Evolutionary conservation across 192 early-diverging fungal genomes (phyloP), one percentile per base, ranked within the genome.

Genomic region (Allomyces arbusculus): DNA sequence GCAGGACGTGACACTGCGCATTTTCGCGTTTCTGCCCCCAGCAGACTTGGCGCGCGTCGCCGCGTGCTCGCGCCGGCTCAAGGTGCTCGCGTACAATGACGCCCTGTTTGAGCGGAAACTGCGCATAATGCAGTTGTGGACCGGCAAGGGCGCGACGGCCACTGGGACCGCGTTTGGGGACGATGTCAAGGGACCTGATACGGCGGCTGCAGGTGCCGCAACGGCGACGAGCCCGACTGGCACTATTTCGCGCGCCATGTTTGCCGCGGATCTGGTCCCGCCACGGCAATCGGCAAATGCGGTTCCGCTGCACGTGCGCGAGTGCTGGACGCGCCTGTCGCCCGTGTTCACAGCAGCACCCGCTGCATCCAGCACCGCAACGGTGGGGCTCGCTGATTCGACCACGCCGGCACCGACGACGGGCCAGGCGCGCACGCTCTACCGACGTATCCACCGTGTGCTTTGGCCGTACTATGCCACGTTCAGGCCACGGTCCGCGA

Each of bases 21-120:
- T 79, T 44, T 65, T 83, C 22, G 61, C 68, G 14, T 73, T 77
- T 67, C 65, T 83, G 1, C 79, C 81, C 19, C 68, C 81, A 24
- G 64, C 73, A 23, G 68, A 78, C 11, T 61, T 80, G 11, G 71
- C 80, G 3, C 75, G 72, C 43, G 71, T 76, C 45, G 87, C 89
- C 0, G 68, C 77, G 65, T 79, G 75, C 24, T 86, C 82, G 28
- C 77, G 89, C 40, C 78, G 88, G 0, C 81, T 86, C 69, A 91
- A 91, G 70, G 84, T 91, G 50, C 77, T 91, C 33, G 80, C 75
- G 20, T 89, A 89, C 73, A 80, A 82, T 28, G 87, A 91, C 69
- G 85, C 82, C 44, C 81, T 91, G 66, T 91, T 83, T 76, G 80
- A 85, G 61, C 74, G 70, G 4, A 88, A 87, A 68, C 72, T 91